Percentiles rank a stretch among this genome's conserved stretches.
phyloP scores from a whole-genome alignment of 2,329 filamentous ascomycete genomes.

The Hymenoscyphus salicellus region DNA sequence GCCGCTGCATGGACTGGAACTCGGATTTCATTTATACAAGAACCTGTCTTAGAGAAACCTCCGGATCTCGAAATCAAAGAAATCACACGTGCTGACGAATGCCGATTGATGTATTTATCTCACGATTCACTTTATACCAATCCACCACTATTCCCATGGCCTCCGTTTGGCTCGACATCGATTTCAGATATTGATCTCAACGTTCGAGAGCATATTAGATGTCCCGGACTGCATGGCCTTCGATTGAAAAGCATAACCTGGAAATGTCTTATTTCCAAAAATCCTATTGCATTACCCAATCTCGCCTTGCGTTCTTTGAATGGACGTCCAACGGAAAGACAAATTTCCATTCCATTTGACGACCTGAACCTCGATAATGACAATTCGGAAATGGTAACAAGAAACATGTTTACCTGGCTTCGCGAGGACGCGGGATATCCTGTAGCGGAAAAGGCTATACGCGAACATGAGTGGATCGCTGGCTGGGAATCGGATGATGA shows the following conservation, averaged over 20 bases:
- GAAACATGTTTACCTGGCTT: conserved; percentile 35
- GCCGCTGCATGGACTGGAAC: conserved; percentile 29
- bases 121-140: conserved; percentile 20
- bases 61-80: conserved; percentile 11
- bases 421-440: conserved; percentile 33
- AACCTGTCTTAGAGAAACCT: conserved; percentile 19
- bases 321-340: conserved; percentile 13
- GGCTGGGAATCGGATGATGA: conserved; percentile 32
- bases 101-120: conserved; percentile 26
- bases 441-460: conserved; percentile 32
- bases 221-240: conserved; percentile 20
- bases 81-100: conserved; percentile 27
- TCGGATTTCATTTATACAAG: conserved; percentile 28
- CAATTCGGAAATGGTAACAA: conserved; percentile 30
- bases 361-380: conserved; percentile 25
- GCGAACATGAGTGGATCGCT: conserved; percentile 35
- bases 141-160: conserved; percentile 25
- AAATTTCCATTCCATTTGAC: conserved; percentile 21
- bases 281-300: conserved; percentile 9
- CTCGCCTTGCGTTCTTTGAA: conserved; percentile 18
- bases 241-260: conserved; percentile 23
- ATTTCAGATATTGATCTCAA: conserved; percentile 23
- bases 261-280: conserved; percentile 16
- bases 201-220: conserved; percentile 24
- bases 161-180: conserved; percentile 24